Percentiles rank a stretch among this genome's conserved stretches.
These are phyloP conservation scores for Tolypocladium guangdongense DNA, from an alignment of 2,329 filamentous ascomycete genomes.

Conservation along the genomic window DNA sequence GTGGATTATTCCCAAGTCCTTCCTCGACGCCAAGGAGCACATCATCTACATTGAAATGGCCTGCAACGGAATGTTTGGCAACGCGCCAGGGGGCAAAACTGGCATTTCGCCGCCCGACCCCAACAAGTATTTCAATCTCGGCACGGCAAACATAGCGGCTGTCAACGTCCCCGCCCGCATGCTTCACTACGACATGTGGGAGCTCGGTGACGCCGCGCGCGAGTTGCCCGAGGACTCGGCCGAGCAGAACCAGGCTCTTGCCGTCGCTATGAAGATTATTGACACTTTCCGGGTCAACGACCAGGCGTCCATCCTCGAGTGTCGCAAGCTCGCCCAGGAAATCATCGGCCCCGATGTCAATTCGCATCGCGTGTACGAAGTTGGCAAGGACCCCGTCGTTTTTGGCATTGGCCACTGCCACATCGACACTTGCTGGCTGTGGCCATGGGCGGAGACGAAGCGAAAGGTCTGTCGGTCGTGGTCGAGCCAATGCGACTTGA, in stretches of 20 bases:
- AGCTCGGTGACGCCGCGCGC: conserved; percentile 81
- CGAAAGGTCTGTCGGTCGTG: conserved; percentile 92
- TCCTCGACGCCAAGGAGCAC: conserved; percentile 77
- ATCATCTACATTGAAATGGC: conserved; percentile 96
- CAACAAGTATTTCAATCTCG: conserved; percentile 69
- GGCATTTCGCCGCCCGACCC: conserved; percentile 80
- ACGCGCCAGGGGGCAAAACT: conserved; percentile 65
- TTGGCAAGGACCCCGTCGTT: conserved; percentile 63
- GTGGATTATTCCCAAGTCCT: conserved; percentile 78
- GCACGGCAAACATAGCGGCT: conserved; percentile 74
- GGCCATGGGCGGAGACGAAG: conserved; percentile 97
- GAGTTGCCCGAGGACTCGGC: conserved; percentile 85
- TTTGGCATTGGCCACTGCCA: conserved; percentile 93
- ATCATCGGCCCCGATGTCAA: conserved; percentile 76
- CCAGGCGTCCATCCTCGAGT: conserved; percentile 65
- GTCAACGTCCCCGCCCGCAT: conserved; percentile 78
- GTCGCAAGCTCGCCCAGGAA: conserved; percentile 70
- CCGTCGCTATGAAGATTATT: conserved; percentile 79
- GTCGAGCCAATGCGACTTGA: conserved; percentile 91
- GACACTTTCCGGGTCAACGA: conserved; percentile 76
- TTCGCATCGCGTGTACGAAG: conserved; percentile 73
- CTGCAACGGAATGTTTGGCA: conserved; percentile 97
- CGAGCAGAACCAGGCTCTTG: conserved; percentile 77
- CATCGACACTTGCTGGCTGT: conserved; percentile 97
- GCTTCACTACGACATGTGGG: conserved; percentile 89